Evolutionary conservation across 805 yeast genomes (phyloP), one percentile per base, ranked within the genome.

Genomic region (Sugiyamaella mastotermitis): DNA sequence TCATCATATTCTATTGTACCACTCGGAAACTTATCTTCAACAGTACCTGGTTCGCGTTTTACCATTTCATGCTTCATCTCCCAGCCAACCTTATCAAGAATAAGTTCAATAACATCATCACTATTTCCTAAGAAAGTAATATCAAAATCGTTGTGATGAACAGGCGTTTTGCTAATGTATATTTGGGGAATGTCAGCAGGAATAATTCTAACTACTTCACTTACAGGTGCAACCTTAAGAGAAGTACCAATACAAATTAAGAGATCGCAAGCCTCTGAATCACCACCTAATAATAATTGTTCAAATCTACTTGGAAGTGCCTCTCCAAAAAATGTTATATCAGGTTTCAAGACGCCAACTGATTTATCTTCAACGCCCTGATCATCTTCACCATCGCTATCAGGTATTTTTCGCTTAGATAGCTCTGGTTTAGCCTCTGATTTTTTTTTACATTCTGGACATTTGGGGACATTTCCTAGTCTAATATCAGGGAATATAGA

Each of bases 301-400:
- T 85, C 88, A 53, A 80, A 87, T 33, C 68, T 60, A 10, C 67
- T 66, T 1, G 96, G 95, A 41, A 87, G 65, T 11, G 78, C 75
- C 57, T 87, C 96, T 11, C 95, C 95, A 50, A 87, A 87, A 54
- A 87, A 87, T 0, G 95, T 86, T 44, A 87, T 87, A 55, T 87
- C 94, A 0, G 97, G 97, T 57, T 88, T 87, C 72, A 84, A 70
- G 2, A 86, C 90, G 11, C 95, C 96, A 71, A 49, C 74, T 8
- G 44, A 40, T 5, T 41, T 50, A 14, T 50, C 52, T 3, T 50
- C 56, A 8, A 51, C 56, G 10, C 52, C 54, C 3, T 52, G 58
- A 15, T 55, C 58, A 22, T 50, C 51, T 18, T 52, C 58, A 19
- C 51, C 55, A 39, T 54, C 35, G 56, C 60, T 44, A 53, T 57